Percentiles rank a stretch among this genome's conserved stretches.
Conservation (phyloP, 2,329 filamentous ascomycete genomes). For the Paracamarosporium sp. region DNA sequence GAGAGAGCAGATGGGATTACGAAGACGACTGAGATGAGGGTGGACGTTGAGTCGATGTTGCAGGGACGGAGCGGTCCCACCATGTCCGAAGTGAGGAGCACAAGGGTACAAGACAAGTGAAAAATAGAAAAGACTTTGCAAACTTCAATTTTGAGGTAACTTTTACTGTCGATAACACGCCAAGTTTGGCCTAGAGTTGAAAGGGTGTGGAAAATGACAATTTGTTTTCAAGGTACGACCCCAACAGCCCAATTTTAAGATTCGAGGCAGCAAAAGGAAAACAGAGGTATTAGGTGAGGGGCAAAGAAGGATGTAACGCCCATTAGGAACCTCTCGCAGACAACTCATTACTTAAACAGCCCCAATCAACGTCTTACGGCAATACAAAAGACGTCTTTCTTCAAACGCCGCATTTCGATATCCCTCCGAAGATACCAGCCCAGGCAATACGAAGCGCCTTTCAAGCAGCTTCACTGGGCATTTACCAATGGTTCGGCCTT, state of each 20-base stretch:
- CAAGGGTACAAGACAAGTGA: too few relatives aligned
- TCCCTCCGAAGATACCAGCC: background rate
- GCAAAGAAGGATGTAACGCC: background rate
- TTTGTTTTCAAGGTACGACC: too few relatives aligned
- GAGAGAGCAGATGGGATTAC: constrained; percentile 11
- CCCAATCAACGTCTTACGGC: background rate
- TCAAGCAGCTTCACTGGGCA: background rate
- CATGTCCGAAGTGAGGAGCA: too few relatives aligned
- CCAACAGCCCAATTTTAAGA: too few relatives aligned
- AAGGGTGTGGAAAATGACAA: too few relatives aligned
- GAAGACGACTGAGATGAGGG: constrained; percentile 16
- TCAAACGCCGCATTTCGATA: background rate
- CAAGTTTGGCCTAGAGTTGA: too few relatives aligned
- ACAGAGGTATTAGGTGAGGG: background rate
- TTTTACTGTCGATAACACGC: too few relatives aligned
- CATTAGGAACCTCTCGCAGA: background rate
- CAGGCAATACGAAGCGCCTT: too few relatives aligned
- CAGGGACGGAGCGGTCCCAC: background rate
- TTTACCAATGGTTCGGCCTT: background rate
- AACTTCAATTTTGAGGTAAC: too few relatives aligned
- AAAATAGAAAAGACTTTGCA: background rate
- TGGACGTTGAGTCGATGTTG: background rate
- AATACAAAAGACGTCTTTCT: background rate
- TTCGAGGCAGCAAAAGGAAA: background rate
- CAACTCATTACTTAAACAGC: background rate